Base-by-base conservation (phyloP, 768 basidiomycete genomes). In the Calocera cornea region DNA sequence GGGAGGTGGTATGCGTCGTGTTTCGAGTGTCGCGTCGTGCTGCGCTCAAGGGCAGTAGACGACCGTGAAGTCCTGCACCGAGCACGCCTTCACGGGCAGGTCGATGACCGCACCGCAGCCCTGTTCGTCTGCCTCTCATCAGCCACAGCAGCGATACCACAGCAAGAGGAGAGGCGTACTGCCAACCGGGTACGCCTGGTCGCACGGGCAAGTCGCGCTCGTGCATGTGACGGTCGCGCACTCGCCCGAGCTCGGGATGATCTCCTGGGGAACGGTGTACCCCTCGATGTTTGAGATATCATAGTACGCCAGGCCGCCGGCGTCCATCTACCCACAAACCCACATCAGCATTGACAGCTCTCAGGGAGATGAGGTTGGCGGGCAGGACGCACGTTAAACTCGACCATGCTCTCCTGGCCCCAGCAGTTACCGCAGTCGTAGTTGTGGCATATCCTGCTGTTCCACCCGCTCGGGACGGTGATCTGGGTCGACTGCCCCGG, bases 371-470 rank as follows among this genome's bases (percentile, higher is more conserved):
- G 54, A 5, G 54, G 27, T 8, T 8, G 31, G 5, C 10, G 54
- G 22, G 5, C 14, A 10, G 31, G 54, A 60, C 54, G 54, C 22
- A 60, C 54, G 54, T 60, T 60, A 33, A 60, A 60, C 54, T 60
- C 54, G 31, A 60, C 54, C 54, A 60, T 60, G 54, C 54, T 60
- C 54, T 60, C 54, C 14, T 60, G 14, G 10, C 54, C 54, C 54
- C 54, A 60, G 31, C 54, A 60, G 54, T 60, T 60, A 5, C 54
- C 54, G 19, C 54, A 60, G 31, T 60, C 54, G 22, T 60, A 60
- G 31, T 60, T 60, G 22, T 60, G 54, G 54, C 54, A 60, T 2
- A 60, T 60, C 14, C 54, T 2, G 27, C 27, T 29, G 27, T 60
- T 60, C 54, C 54, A 60, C 22, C 54, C 54, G 5, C 2, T 7